Evolutionary conservation across 805 yeast species (phyloP), one percentile per base, ranked within the genome.

Genomic region (Candida stauntonica): DNA sequence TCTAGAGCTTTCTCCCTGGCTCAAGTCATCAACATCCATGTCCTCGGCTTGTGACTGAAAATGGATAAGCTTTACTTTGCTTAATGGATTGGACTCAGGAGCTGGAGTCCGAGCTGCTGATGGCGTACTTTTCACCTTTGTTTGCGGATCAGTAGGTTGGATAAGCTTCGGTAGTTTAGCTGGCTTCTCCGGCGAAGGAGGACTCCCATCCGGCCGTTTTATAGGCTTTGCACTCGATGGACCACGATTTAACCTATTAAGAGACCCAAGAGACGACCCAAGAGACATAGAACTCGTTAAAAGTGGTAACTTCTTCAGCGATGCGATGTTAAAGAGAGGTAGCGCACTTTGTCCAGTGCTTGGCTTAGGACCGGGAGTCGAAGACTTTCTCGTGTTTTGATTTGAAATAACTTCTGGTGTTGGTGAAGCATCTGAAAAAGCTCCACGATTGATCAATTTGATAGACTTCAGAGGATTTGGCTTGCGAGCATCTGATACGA

Each of bases 11-110:
- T 21, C 11, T 11, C 11, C 11, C 11, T 7, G 24, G 11, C 24
- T 21, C 11, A 11, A 8, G 7, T 66, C 73, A 5, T 66, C 73
- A 3, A 70, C 77, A 33, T 66, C 75, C 29, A 72, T 75, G 46
- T 51, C 59, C 7, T 26, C 24, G 14, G n/a, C n/a, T n/a, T n/a
- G n/a, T n/a, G n/a, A n/a, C n/a, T n/a, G n/a, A n/a, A n/a, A n/a
- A n/a, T n/a, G n/a, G n/a, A n/a, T n/a, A n/a, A n/a, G n/a, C n/a
- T n/a, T n/a, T n/a, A n/a, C n/a, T n/a, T n/a, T n/a, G n/a, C n/a
- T n/a, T n/a, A n/a, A n/a, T n/a, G n/a, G n/a, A n/a, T n/a, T n/a
- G n/a, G n/a, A n/a, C n/a, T n/a, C n/a, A n/a, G n/a, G n/a, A n/a
- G n/a, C n/a, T n/a, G n/a, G n/a, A n/a, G n/a, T n/a, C n/a, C n/a